phyloP scores from a whole-genome alignment of 148 eudicot genomes.

The Amaranthus hypochondriacus region DNA sequence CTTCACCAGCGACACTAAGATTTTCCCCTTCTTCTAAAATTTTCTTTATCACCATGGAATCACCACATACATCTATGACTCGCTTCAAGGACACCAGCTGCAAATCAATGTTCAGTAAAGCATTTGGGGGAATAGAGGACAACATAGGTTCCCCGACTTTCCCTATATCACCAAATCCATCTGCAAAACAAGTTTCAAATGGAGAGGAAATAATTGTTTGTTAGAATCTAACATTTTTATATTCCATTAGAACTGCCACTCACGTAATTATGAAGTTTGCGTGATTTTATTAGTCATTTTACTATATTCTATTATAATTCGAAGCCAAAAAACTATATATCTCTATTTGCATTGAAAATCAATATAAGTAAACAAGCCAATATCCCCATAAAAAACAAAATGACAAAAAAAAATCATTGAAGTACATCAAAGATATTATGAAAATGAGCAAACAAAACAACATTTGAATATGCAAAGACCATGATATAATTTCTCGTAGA shows the following conservation, averaged over 20 bases:
- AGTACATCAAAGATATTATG: too few species aligned
- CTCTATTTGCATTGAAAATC: not conserved
- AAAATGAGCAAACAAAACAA: too few species aligned
- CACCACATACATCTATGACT: conserved; percentile 52
- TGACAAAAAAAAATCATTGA: too few species aligned
- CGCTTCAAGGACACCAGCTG: conserved; percentile 48
- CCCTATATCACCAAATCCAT: conserved; percentile 41
- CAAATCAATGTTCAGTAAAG: conserved; percentile 36
- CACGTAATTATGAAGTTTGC: not conserved
- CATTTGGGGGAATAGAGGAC: conserved; percentile 37
- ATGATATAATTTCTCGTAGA: too few species aligned
- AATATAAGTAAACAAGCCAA: not conserved
- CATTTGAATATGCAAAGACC: too few species aligned
- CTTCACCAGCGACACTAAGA: conserved; percentile 44
- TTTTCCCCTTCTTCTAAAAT: conserved; percentile 56
- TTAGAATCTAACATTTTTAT: not conserved
- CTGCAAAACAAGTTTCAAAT: conserved; percentile 29
- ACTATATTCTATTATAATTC: not conserved
- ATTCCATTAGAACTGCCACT: not conserved
- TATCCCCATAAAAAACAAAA: not conserved
- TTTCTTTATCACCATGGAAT: conserved; percentile 57
- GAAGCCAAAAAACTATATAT: not conserved
- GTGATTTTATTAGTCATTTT: too few species aligned
- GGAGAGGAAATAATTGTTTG: not conserved
- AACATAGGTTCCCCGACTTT: conserved; percentile 24